Percentiles rank a stretch among this genome's conserved stretches.
Conservation (phyloP, 2,329 filamentous ascomycete species). For the Byssochlamys sp. region DNA sequence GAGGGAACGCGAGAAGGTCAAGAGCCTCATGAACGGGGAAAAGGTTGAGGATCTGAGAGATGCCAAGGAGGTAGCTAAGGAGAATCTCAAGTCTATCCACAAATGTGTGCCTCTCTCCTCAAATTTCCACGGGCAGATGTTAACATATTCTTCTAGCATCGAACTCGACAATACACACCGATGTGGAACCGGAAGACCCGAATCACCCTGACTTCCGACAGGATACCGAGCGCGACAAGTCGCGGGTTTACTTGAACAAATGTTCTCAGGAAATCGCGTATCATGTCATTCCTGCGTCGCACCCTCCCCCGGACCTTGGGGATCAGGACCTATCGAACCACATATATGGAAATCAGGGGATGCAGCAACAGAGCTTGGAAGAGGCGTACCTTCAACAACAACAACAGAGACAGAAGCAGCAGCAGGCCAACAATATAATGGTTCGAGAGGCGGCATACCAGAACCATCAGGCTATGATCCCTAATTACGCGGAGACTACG, state of each 20-base stretch:
- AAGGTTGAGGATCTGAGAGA: constrained; percentile 41
- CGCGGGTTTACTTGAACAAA: constrained; percentile 53
- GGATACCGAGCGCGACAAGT: constrained; percentile 53
- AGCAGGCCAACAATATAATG: constrained; percentile 30
- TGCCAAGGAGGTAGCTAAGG: constrained; percentile 37
- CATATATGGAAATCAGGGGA: constrained; percentile 40
- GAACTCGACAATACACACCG: constrained; percentile 37
- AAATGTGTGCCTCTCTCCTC: constrained; percentile 23
- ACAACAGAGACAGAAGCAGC: constrained; percentile 43
- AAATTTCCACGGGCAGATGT: not conserved
- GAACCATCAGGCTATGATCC: constrained; percentile 52
- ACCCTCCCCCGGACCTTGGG: constrained; percentile 46
- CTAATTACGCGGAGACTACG: constrained; percentile 35
- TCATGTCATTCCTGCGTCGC: constrained; percentile 55
- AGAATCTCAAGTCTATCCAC: constrained; percentile 30
- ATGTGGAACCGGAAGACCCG: constrained; percentile 33
- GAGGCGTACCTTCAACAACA: constrained; percentile 51
- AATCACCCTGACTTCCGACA: constrained; percentile 43
- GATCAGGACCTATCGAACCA: constrained; percentile 36
- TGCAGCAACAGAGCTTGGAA: constrained; percentile 48
- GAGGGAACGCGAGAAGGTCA: constrained; percentile 66
- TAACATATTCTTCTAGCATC: constrained; percentile 24
- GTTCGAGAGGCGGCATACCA: constrained; percentile 46
- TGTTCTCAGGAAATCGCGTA: constrained; percentile 61
- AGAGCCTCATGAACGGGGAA: constrained; percentile 40